Evolutionary conservation across 2,329 filamentous ascomycete species (phyloP).

Genomic region (Aspergillus terreus): DNA sequence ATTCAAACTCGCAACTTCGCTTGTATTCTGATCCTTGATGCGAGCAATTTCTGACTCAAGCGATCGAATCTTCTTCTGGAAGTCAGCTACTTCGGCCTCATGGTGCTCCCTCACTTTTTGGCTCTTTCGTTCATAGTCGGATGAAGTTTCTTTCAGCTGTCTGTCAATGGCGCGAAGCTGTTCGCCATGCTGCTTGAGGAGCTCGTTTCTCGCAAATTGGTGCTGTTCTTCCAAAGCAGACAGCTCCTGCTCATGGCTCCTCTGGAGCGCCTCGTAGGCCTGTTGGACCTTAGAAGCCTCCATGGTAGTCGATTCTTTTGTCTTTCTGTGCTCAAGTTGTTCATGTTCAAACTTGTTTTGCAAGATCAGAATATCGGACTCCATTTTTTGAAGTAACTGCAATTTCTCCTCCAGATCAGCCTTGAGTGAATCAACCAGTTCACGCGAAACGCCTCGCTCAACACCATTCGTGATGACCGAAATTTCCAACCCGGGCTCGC

Average conservation of each 20-base stretch:
- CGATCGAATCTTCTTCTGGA: conserved; percentile 58
- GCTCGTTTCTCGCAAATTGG: conserved; percentile 38
- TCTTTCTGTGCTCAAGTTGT: conserved; percentile 65
- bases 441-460: conserved; percentile 87
- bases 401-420: conserved; percentile 72
- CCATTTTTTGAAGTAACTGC: conserved; percentile 54
- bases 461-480: conserved; percentile 74
- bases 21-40: conserved; percentile 50
- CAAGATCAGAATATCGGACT: conserved; percentile 52
- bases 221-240: conserved; percentile 51
- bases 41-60: conserved; percentile 51
- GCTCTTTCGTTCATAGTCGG: conserved; percentile 39
- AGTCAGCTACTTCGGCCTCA: conserved; percentile 62
- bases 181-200: conserved; percentile 42
- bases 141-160: conserved; percentile 43
- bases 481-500: conserved; percentile 83
- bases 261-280: conserved; percentile 68
- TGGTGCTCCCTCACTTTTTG: conserved; percentile 37
- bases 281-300: conserved; percentile 59
- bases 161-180: conserved; percentile 48
- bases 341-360: conserved; percentile 64
- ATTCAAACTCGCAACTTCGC: conserved; percentile 57
- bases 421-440: conserved; percentile 82
- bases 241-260: conserved; percentile 65
- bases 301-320: conserved; percentile 55